Evolutionary conservation across 2,329 filamentous ascomycete genomes (phyloP).

Genomic region (Pseudopyrenochaeta lycopersici): DNA sequence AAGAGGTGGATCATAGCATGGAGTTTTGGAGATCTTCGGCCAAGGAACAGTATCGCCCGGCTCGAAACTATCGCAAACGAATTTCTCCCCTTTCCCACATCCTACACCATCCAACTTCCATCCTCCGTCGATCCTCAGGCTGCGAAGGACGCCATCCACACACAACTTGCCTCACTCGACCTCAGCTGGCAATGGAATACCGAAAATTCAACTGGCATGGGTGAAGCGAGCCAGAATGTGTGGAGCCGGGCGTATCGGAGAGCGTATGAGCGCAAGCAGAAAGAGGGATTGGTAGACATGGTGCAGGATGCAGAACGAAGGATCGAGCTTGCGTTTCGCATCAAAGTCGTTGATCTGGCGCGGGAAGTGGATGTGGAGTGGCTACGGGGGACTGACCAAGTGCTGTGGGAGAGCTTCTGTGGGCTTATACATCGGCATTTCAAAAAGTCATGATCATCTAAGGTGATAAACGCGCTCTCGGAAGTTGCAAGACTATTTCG

Average conservation of each 20-base stretch:
- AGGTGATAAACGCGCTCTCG: not conserved
- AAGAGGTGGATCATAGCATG: slow-evolving; percentile 88
- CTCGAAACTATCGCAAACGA: slow-evolving; percentile 57
- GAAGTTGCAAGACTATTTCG: not conserved
- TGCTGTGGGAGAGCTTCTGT: slow-evolving; percentile 86
- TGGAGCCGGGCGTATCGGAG: slow-evolving; percentile 80
- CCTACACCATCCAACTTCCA: slow-evolving; percentile 55
- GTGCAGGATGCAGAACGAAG: slow-evolving; percentile 30
- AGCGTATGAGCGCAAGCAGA: slow-evolving; percentile 54
- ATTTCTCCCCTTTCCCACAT: slow-evolving; percentile 62
- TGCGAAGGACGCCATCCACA: slow-evolving; percentile 52
- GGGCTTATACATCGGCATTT: slow-evolving; percentile 64
- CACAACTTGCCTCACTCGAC: slow-evolving; percentile 64
- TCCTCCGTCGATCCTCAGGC: slow-evolving; percentile 36
- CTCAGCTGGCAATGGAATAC: slow-evolving; percentile 72
- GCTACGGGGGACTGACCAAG: slow-evolving; percentile 77
- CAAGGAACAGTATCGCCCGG: slow-evolving; percentile 56
- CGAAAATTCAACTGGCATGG: slow-evolving; percentile 63
- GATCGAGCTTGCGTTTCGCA: slow-evolving; percentile 52
- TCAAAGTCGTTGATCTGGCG: slow-evolving; percentile 46
- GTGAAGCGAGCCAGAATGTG: slow-evolving; percentile 74
- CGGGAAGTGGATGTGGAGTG: slow-evolving; percentile 65
- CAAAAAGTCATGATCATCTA: slow-evolving; percentile 19
- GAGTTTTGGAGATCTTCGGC: slow-evolving; percentile 78
- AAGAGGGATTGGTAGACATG: slow-evolving; percentile 30